Conservation (phyloP, 352 stramenopile genomes). For the Phytophthora multivora region DNA sequence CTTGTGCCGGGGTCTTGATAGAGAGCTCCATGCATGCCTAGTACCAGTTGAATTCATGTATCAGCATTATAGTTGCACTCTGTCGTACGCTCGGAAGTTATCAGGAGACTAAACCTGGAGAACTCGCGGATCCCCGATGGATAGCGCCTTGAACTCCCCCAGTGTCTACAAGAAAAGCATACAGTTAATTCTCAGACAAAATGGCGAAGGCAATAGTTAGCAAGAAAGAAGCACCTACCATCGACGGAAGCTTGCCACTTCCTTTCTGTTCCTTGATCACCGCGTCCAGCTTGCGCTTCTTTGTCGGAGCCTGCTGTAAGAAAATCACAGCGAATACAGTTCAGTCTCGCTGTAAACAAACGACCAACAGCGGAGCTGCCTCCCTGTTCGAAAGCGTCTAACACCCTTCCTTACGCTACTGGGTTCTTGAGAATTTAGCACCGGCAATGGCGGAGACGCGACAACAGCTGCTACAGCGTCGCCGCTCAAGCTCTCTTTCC, state of each 20-base stretch:
- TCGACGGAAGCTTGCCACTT: constrained; percentile 29
- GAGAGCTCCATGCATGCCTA: constrained; percentile 79
- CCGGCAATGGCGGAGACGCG: constrained; percentile 1
- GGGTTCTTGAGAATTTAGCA: constrained; percentile 19
- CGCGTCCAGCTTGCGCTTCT: constrained; percentile 52
- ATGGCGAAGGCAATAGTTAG: not conserved
- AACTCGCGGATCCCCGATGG: constrained; percentile 64
- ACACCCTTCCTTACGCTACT: constrained; percentile 38
- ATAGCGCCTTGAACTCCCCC: constrained; percentile 72
- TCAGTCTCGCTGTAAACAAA: not conserved
- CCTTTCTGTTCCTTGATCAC: constrained; percentile 23
- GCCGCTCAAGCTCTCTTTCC: constrained; percentile 5
- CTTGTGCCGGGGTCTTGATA: constrained; percentile 83
- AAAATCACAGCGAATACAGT: not conserved
- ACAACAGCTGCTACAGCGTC: not conserved
- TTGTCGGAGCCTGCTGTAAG: constrained; percentile 30
- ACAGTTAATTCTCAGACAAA: not conserved
- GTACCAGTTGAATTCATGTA: not conserved
- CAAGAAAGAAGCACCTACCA: constrained; percentile 30
- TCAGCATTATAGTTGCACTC: constrained; percentile 1
- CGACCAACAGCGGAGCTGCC: constrained; percentile 26
- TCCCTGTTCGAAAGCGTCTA: constrained; percentile 24
- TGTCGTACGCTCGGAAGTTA: not conserved
- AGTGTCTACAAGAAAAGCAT: constrained; percentile 37
- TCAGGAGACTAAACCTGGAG: constrained; percentile 46